Base-by-base conservation (phyloP, 805 yeast genomes). In the Candida krabiensis region DNA sequence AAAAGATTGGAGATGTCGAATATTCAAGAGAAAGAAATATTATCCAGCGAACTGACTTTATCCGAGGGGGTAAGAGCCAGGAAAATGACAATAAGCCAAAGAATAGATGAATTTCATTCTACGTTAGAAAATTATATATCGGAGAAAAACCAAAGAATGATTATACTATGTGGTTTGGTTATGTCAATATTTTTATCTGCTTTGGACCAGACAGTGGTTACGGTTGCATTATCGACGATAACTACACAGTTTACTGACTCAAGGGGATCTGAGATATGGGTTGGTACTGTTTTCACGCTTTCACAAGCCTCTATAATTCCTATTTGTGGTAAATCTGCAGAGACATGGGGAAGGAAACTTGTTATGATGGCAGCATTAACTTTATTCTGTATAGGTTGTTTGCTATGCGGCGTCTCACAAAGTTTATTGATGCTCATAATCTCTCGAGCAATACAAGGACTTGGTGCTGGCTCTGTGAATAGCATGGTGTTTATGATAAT, bases 91-190 rank as follows among this genome's bases (percentile, higher is more conserved):
- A n/a, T n/a, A n/a, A n/a, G n/a, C n/a, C n/a, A n/a, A n/a, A n/a
- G n/a, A n/a, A n/a, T n/a, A n/a, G n/a, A n/a, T n/a, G n/a, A n/a
- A n/a, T n/a, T n/a, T n/a, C n/a, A n/a, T n/a, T n/a, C n/a, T n/a
- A n/a, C n/a, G n/a, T n/a, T n/a, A 22, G 1, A 49, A 43, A 11
- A 46, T 41, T 8, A 43, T 40, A 18, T 41, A 45, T 29, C 33
- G 42, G 28, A 42, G 29, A 5, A 42, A 28, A 14, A 42, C 23
- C 18, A 33, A 45, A 15, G 38, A 38, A 26, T 26, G 31, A 8
- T 22, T 44, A 9, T 49, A 58, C 66, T 65, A 64, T 1, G 64
- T 62, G 41, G 63, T 46, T 29, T 65, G 51, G 3, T 48, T 47
- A 14, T 63, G 54, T 37, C 35, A 22, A 12, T 30, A 8, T 30